phyloP scores from a whole-genome alignment of 2,329 filamentous ascomycete genomes.

The Claviceps cyperi region DNA sequence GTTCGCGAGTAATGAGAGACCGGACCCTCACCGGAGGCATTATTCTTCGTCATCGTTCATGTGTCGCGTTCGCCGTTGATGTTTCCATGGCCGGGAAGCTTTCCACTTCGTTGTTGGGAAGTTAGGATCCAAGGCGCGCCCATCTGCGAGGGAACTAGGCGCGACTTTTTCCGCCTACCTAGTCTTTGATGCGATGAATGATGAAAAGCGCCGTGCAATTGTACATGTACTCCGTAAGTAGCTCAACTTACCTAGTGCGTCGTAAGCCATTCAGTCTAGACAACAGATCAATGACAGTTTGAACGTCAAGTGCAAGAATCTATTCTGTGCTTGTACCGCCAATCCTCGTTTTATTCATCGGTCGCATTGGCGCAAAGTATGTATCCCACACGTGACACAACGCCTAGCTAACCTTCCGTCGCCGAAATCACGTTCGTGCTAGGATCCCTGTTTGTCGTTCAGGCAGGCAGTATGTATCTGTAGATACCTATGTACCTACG shows the following conservation, averaged over 20 bases:
- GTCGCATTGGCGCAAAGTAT: background rate
- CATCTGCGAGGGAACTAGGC: background rate
- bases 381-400: background rate
- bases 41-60: no score
- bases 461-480: background rate
- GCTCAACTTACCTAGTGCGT: background rate
- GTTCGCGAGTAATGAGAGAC: no score
- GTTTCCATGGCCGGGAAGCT: no score
- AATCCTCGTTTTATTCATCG: background rate
- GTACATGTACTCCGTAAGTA: background rate
- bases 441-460: background rate
- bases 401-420: background rate
- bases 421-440: background rate
- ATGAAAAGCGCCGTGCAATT: background rate
- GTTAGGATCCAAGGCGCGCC: background rate
- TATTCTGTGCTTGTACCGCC: background rate
- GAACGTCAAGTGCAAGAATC: background rate
- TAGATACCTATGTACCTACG: no score
- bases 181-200: background rate
- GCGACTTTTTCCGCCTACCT: background rate
- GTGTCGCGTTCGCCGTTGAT: background rate
- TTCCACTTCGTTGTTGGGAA: no score
- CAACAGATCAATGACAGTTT: background rate
- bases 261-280: background rate
- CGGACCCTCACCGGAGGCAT: no score